Conservation (phyloP, 2,329 filamentous ascomycete genomes). For the Trichoderma koningiopsis region DNA sequence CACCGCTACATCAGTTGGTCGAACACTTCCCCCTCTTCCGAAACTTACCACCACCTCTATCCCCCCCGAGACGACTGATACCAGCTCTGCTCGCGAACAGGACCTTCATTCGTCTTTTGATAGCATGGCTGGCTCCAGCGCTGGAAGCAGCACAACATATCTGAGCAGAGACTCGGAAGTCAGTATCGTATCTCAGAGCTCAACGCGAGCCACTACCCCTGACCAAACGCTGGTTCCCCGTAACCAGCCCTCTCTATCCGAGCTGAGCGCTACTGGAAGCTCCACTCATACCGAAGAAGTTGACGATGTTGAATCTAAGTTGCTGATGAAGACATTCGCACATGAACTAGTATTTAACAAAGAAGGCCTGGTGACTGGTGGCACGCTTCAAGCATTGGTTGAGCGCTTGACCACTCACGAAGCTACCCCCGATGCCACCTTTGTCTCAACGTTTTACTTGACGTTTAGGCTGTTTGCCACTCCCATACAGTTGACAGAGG, state of each 20-base stretch:
- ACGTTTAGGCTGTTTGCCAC: slow-evolving; percentile 94
- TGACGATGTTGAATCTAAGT: slow-evolving; percentile 76
- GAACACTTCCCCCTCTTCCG: slow-evolving; percentile 57
- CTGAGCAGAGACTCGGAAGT: slow-evolving; percentile 79
- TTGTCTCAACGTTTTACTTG: slow-evolving; percentile 92
- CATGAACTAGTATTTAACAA: slow-evolving; percentile 93
- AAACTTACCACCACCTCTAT: slow-evolving; percentile 57
- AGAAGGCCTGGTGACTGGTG: slow-evolving; percentile 91
- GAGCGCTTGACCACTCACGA: slow-evolving; percentile 93
- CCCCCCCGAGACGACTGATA: slow-evolving; percentile 49
- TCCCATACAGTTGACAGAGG: slow-evolving; percentile 74
- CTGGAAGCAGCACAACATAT: slow-evolving; percentile 77
- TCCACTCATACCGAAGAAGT: slow-evolving; percentile 71
- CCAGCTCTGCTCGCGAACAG: slow-evolving; percentile 48
- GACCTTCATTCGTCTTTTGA: slow-evolving; percentile 63
- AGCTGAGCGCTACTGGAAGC: slow-evolving; percentile 67
- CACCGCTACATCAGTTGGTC: slow-evolving; percentile 52
- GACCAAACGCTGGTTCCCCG: slow-evolving; percentile 61
- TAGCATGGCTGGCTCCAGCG: slow-evolving; percentile 73
- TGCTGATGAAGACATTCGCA: slow-evolving; percentile 90
- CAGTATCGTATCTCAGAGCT: slow-evolving; percentile 77
- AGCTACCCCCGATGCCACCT: slow-evolving; percentile 86
- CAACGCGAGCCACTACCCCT: slow-evolving; percentile 85
- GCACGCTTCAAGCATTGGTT: slow-evolving; percentile 86
- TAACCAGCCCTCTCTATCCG: slow-evolving; percentile 65